These are phyloP conservation scores for Mitragyna speciosa DNA, from an alignment of 257 asterid genomes.

Conservation along the genomic window DNA sequence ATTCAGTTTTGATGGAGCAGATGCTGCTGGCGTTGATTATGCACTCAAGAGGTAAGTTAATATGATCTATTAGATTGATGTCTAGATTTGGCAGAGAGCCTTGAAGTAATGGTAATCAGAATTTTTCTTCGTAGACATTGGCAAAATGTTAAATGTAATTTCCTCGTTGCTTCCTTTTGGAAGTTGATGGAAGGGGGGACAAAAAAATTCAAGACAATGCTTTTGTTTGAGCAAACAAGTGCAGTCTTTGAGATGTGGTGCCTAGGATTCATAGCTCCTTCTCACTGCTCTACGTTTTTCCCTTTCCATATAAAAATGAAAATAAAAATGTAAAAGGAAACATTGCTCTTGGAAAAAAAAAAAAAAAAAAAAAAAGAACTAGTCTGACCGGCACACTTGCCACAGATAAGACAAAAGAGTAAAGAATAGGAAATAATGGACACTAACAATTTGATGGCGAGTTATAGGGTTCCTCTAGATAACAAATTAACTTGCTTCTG, in stretches of 20 bases:
- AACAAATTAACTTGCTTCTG: background rate
- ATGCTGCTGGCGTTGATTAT: conserved; percentile 90
- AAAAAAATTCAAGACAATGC: background rate
- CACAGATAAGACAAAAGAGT: too few species aligned
- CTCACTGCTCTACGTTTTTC: background rate
- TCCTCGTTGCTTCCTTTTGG: background rate
- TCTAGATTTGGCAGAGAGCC: background rate
- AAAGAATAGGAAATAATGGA: background rate
- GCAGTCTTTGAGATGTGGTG: background rate
- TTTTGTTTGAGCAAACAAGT: background rate
- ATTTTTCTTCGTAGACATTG: background rate
- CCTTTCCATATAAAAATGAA: background rate
- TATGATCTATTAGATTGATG: background rate
- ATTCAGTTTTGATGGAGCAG: conserved; percentile 93
- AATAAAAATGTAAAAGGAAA: background rate
- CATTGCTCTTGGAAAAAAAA: background rate
- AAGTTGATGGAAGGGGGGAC: background rate
- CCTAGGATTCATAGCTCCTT: background rate
- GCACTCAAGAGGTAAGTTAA: conserved; percentile 79
- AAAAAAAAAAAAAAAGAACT: background rate
- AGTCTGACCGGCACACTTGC: too few species aligned
- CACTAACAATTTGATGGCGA: background rate
- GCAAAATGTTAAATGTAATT: background rate
- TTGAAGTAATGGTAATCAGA: background rate
- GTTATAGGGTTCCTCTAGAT: background rate